These are phyloP conservation scores for Discostella stelligeroides DNA, from an alignment of 108 stramenopile genomes.

Conservation along the genomic window DNA sequence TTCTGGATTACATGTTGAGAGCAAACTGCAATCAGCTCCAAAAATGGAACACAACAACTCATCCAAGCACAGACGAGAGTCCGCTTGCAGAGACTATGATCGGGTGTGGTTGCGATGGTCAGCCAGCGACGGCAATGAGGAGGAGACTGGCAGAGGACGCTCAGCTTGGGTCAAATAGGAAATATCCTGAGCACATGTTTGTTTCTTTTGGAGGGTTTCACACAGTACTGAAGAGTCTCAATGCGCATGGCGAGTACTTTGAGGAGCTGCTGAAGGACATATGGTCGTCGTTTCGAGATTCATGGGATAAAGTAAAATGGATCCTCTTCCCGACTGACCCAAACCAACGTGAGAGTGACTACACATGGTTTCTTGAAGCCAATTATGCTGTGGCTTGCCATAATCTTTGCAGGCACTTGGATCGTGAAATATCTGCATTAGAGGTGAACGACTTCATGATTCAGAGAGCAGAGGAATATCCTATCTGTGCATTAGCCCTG, in stretches of 20 bases:
- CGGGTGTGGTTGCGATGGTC: too few species aligned
- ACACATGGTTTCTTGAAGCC: conserved; percentile 5
- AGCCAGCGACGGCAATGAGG: background rate
- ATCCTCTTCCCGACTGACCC: conserved; percentile 6
- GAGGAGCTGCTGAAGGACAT: conserved; percentile 9
- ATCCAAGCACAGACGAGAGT: conserved; percentile 1
- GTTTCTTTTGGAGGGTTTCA: conserved; percentile 4
- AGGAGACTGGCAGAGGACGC: background rate
- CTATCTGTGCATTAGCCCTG: conserved; percentile 17
- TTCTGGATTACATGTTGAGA: too few species aligned
- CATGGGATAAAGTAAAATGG: conserved; percentile 14
- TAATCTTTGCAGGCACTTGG: background rate
- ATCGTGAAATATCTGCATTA: too few species aligned
- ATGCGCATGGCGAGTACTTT: conserved; percentile 6
- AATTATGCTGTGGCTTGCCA: background rate
- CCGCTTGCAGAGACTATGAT: background rate
- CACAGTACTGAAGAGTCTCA: conserved; percentile 4
- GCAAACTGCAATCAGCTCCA: too few species aligned
- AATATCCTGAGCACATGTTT: conserved; percentile 1
- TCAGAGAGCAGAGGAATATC: conserved; percentile 3
- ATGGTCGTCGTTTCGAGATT: conserved; percentile 1
- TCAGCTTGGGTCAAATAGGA: background rate
- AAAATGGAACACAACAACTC: background rate
- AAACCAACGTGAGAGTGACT: conserved; percentile 10
- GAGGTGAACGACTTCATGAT: conserved; percentile 1